Evolutionary conservation across 2,329 filamentous ascomycete species (phyloP).

Genomic region (Penicillium fuscoglaucum): DNA sequence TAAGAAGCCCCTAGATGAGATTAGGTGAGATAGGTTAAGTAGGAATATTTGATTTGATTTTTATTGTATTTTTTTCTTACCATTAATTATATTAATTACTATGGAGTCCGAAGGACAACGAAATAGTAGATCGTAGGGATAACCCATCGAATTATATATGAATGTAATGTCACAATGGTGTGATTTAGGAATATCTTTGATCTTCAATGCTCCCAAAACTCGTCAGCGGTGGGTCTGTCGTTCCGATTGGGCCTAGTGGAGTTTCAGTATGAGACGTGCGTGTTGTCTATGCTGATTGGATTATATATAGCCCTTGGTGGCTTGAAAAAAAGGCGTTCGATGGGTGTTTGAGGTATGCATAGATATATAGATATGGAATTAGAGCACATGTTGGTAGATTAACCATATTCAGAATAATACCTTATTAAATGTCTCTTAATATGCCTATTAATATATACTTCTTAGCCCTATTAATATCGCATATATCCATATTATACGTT

Average conservation of each 20-base stretch:
- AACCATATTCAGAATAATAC: neutral
- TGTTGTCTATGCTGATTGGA: constrained; percentile 7
- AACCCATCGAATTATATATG: neutral
- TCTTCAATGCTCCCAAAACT: constrained; percentile 10
- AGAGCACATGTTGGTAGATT: neutral
- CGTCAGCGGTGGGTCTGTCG: constrained; percentile 21
- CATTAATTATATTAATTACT: neutral
- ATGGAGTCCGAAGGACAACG: neutral
- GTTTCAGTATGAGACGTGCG: constrained; percentile 26
- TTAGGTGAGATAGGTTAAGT: neutral
- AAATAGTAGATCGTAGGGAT: neutral
- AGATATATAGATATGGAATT: neutral
- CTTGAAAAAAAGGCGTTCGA: neutral
- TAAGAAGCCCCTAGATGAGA: constrained; percentile 4
- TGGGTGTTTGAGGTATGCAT: neutral
- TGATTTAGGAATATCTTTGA: neutral
- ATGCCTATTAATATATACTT: too few relatives aligned
- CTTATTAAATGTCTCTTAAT: neutral
- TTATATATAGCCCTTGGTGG: neutral
- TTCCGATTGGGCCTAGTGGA: constrained; percentile 16
- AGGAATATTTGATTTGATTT: neutral
- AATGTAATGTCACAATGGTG: neutral
- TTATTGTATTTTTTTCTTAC: too few relatives aligned
- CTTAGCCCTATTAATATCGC: neutral
- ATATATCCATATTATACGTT: neutral